phyloP scores from a whole-genome alignment of 208 protist genomes.

The Leishmania gerbilli region DNA sequence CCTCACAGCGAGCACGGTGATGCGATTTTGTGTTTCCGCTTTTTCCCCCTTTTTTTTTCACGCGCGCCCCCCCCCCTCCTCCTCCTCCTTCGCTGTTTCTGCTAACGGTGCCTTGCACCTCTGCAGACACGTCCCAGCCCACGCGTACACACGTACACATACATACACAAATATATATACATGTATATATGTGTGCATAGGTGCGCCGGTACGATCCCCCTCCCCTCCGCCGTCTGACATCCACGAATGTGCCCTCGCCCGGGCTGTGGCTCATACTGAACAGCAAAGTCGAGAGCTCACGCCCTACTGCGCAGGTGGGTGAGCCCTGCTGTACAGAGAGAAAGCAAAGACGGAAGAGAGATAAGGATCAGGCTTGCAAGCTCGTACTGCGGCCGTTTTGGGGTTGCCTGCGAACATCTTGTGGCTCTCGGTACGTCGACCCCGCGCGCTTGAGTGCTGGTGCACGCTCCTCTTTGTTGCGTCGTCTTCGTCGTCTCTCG shows the following conservation, averaged over 20 bases:
- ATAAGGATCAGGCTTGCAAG: not conserved
- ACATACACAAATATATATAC: not conserved
- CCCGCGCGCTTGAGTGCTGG: not conserved
- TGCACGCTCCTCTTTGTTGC: not conserved
- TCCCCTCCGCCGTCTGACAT: not conserved
- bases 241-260: not conserved
- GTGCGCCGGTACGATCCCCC: not conserved
- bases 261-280: not conserved
- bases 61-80: no score
- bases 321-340: not conserved
- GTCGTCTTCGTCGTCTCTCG: not conserved
- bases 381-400: not conserved
- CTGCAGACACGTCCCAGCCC: not conserved
- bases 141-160: conserved; percentile 4
- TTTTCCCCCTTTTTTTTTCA: not conserved
- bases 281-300: not conserved
- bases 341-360: not conserved
- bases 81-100: not conserved
- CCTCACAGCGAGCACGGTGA: not conserved
- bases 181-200: not conserved
- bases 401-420: not conserved
- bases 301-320: not conserved
- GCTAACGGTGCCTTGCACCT: not conserved
- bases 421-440: not conserved
- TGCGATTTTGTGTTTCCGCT: not conserved